Conservation (phyloP, 805 yeast species). For the Candida taoyuanica region DNA sequence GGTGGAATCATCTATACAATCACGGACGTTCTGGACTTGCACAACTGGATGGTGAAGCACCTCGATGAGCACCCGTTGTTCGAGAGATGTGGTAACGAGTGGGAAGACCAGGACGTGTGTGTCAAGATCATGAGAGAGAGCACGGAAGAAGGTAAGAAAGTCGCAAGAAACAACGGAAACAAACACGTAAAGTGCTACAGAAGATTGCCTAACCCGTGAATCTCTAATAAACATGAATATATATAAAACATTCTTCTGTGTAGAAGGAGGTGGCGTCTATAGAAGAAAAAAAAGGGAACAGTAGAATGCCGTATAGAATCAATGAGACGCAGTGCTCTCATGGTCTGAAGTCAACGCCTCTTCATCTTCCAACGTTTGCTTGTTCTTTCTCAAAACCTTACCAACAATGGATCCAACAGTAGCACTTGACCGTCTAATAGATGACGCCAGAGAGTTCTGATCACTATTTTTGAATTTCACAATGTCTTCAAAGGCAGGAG, state of each 20-base stretch:
- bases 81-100: constrained; percentile 69
- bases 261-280: not conserved
- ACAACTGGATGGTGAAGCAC: constrained; percentile 94
- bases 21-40: constrained; percentile 91
- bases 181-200: constrained; percentile 87
- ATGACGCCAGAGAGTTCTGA: constrained; percentile 27
- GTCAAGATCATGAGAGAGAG: constrained; percentile 83
- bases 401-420: constrained; percentile 35
- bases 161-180: constrained; percentile 80
- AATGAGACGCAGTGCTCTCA: constrained; percentile 14
- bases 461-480: constrained; percentile 30
- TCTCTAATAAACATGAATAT: constrained; percentile 14
- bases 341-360: constrained; percentile 25
- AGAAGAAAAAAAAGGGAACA: not conserved
- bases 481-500: constrained; percentile 36
- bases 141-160: constrained; percentile 99
- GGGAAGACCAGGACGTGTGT: constrained; percentile 78
- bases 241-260: not conserved
- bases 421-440: constrained; percentile 40
- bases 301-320: not conserved
- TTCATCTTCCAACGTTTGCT: constrained; percentile 24
- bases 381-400: constrained; percentile 26
- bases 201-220: constrained; percentile 57
- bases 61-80: constrained; percentile 88
- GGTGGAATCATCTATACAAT: constrained; percentile 91